Evolutionary conservation across 257 asterid species (phyloP).

Genomic region (Oldenlandia corymbosa): DNA sequence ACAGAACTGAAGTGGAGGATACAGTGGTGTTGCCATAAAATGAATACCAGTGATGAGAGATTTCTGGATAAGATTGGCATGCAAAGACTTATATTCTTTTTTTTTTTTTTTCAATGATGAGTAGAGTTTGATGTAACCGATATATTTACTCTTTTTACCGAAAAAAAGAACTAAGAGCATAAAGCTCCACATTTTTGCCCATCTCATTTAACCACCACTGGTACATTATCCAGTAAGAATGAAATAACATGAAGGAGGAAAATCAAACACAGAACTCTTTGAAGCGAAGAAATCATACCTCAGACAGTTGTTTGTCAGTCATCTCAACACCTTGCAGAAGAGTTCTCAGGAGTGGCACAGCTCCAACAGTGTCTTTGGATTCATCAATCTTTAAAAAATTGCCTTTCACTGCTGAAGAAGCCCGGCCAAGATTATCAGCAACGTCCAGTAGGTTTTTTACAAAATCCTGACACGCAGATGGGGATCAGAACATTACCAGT

Average conservation of each 20-base stretch:
- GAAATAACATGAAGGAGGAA: background rate
- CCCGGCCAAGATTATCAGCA: slow-evolving; percentile 79
- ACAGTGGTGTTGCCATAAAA: no score
- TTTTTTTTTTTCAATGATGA: no score
- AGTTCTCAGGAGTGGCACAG: slow-evolving; percentile 69
- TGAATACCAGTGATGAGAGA: no score
- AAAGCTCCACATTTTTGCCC: background rate
- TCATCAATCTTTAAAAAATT: slow-evolving; percentile 66
- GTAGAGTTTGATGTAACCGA: background rate
- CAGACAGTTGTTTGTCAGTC: slow-evolving; percentile 94
- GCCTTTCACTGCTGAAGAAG: slow-evolving; percentile 81
- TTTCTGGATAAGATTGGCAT: no score
- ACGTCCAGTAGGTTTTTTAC: slow-evolving; percentile 75
- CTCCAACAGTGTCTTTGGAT: slow-evolving; percentile 57
- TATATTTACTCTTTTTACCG: background rate
- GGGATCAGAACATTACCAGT: slow-evolving; percentile 9
- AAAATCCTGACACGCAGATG: slow-evolving; percentile 54
- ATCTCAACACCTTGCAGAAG: slow-evolving; percentile 96
- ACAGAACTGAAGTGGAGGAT: no score
- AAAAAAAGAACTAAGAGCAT: background rate
- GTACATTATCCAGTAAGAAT: background rate
- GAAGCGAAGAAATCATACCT: slow-evolving; percentile 38
- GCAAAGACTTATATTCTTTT: no score
- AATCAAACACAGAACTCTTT: background rate
- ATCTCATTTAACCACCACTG: background rate